These are phyloP conservation scores for Ophiostoma sp. DNA, from an alignment of 2,329 filamentous ascomycete species.

Conservation along the genomic window DNA sequence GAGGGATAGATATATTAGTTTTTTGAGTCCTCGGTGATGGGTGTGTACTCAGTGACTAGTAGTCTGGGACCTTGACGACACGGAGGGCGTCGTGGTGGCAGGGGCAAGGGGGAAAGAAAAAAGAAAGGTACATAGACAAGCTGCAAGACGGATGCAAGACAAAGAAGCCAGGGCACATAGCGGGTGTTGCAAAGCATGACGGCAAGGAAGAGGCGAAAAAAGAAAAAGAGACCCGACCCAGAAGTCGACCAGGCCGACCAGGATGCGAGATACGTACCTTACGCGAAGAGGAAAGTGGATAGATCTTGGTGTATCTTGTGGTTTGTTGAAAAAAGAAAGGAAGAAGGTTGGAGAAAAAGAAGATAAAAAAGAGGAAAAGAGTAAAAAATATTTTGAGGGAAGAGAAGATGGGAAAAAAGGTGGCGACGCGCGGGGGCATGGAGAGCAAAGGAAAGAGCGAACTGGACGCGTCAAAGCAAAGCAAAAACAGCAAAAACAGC, in stretches of 20 bases:
- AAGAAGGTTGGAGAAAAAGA: neutral
- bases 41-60: neutral
- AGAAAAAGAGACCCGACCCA: neutral
- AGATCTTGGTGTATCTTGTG: neutral
- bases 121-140: neutral
- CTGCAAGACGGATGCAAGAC: constrained; percentile 3
- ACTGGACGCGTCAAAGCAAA: constrained; percentile 5
- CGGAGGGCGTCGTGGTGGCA: neutral
- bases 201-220: neutral
- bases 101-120: neutral
- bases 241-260: neutral
- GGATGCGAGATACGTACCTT: constrained; percentile 24
- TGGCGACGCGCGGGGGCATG: neutral
- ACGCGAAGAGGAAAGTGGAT: constrained; percentile 25
- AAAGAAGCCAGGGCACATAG: neutral
- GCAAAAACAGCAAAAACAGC: no score
- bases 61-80: neutral
- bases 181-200: neutral
- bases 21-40: neutral
- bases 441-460: constrained; percentile 11
- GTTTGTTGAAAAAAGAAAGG: neutral
- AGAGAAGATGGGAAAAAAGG: neutral
- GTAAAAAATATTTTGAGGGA: neutral
- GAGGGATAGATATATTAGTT: constrained; percentile 18
- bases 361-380: neutral